Evolutionary conservation across 257 asterid species (phyloP).

Genomic region (Solanum gandarillasii): DNA sequence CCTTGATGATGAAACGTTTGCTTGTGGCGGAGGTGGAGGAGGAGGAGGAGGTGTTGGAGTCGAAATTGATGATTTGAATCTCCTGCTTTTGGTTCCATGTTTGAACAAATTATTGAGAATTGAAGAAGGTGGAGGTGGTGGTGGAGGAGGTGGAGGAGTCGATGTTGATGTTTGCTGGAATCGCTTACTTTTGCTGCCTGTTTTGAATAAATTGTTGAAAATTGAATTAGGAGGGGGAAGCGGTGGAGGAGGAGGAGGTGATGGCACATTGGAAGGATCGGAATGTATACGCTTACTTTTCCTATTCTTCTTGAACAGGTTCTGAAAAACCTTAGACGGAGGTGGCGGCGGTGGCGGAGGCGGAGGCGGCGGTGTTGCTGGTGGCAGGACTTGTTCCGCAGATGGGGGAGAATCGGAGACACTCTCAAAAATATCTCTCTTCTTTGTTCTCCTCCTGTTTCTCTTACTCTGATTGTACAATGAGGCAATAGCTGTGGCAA

Average conservation of each 20-base stretch:
- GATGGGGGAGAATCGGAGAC: constrained; percentile 28
- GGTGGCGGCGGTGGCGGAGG: constrained; percentile 68
- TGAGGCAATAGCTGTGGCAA: constrained; percentile 58
- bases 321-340: constrained; percentile 45
- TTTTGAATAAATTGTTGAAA: constrained; percentile 54
- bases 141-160: constrained; percentile 32
- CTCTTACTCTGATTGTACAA: constrained; percentile 51
- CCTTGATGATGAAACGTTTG: not conserved
- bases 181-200: constrained; percentile 44
- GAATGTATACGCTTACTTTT: constrained; percentile 66
- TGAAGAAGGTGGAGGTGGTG: constrained; percentile 57
- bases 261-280: constrained; percentile 25
- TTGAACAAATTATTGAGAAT: constrained; percentile 52
- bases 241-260: constrained; percentile 57
- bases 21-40: constrained; percentile 18
- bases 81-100: constrained; percentile 48
- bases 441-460: constrained; percentile 44
- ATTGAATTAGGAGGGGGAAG: constrained; percentile 69
- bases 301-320: constrained; percentile 49
- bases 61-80: constrained; percentile 21
- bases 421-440: constrained; percentile 27
- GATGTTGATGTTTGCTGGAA: constrained; percentile 21
- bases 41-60: constrained; percentile 20
- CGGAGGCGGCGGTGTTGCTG: constrained; percentile 34
- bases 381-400: constrained; percentile 22